phyloP scores from a whole-genome alignment of 2,329 filamentous ascomycete genomes.

The Pseudogymnoascus sp. region DNA sequence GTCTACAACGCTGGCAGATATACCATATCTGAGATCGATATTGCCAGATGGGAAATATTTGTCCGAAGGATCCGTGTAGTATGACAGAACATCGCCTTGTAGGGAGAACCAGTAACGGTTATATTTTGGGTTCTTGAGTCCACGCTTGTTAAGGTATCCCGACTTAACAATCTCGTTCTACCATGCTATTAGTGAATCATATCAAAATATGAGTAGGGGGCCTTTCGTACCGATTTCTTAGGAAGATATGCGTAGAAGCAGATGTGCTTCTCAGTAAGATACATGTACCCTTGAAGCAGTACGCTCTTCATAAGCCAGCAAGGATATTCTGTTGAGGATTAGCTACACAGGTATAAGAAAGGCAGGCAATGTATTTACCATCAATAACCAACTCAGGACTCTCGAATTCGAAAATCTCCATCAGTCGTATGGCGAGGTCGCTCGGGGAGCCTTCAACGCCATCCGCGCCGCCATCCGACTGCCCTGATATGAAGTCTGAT shows the following conservation, averaged over 20 bases:
- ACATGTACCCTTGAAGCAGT: slow-evolving; percentile 88
- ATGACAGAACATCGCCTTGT: slow-evolving; percentile 86
- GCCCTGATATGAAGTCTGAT: slow-evolving; percentile 16
- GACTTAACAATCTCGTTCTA: slow-evolving; percentile 74
- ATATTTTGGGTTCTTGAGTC: slow-evolving; percentile 80
- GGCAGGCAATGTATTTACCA: slow-evolving; percentile 39
- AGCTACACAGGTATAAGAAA: slow-evolving; percentile 14
- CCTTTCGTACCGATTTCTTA: slow-evolving; percentile 68
- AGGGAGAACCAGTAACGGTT: slow-evolving; percentile 89
- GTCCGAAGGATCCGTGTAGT: slow-evolving; percentile 76
- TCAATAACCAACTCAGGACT: slow-evolving; percentile 77
- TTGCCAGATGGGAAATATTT: slow-evolving; percentile 88
- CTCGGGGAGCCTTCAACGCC: slow-evolving; percentile 30
- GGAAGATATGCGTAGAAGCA: slow-evolving; percentile 98
- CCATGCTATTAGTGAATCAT: slow-evolving; percentile 24
- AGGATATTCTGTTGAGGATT: slow-evolving; percentile 62
- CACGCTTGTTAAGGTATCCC: slow-evolving; percentile 81
- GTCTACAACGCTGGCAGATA: slow-evolving; percentile 73
- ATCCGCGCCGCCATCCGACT: slow-evolving; percentile 25
- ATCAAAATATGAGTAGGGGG: background rate
- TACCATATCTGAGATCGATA: slow-evolving; percentile 86
- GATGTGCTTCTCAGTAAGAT: slow-evolving; percentile 86
- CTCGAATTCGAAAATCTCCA: slow-evolving; percentile 81
- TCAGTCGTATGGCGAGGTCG: slow-evolving; percentile 63
- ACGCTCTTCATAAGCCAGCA: slow-evolving; percentile 92